Percentiles rank a stretch among this genome's conserved stretches.
Evolutionary conservation across 805 yeast species (phyloP).

Genomic region (Ascoidea asiatica): DNA sequence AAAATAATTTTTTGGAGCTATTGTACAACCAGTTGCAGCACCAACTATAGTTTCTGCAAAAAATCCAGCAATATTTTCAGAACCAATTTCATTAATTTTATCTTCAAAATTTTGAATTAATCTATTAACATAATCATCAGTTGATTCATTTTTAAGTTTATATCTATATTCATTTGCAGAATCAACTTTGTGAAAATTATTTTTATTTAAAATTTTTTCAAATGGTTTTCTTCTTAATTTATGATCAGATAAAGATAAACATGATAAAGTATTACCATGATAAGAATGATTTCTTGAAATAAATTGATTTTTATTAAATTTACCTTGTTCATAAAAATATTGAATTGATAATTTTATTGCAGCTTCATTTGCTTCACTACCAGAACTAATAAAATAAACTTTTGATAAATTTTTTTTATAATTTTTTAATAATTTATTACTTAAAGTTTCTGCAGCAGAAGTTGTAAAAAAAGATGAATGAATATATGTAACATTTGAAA

Average conservation of each 20-base stretch:
- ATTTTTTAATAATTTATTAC: too few relatives aligned
- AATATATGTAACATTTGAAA: constrained; percentile 17
- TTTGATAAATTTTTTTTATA: constrained; percentile 16
- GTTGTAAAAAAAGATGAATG: constrained; percentile 13
- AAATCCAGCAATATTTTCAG: constrained; percentile 21
- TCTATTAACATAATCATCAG: constrained; percentile 17
- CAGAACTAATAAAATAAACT: constrained; percentile 36
- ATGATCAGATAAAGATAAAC: constrained; percentile 28
- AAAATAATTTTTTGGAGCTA: constrained; percentile 22
- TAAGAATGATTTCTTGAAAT: constrained; percentile 31
- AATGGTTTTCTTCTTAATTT: constrained; percentile 15
- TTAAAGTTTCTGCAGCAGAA: constrained; percentile 20
- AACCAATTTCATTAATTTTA: constrained; percentile 19
- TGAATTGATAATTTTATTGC: constrained; percentile 45
- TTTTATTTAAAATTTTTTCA: constrained; percentile 13
- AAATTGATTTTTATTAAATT: constrained; percentile 24
- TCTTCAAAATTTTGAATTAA: constrained; percentile 22
- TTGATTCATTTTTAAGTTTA: constrained; percentile 17
- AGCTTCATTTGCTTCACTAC: constrained; percentile 59
- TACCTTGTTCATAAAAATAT: constrained; percentile 29
- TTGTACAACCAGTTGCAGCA: constrained; percentile 21
- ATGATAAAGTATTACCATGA: constrained; percentile 36
- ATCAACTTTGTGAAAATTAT: too few relatives aligned
- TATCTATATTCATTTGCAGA: too few relatives aligned
- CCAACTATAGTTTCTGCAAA: constrained; percentile 24